Percentiles rank a stretch among this genome's conserved stretches.
Evolutionary conservation across 345 rosid genomes (phyloP).

Genomic region (Salix udensis): DNA sequence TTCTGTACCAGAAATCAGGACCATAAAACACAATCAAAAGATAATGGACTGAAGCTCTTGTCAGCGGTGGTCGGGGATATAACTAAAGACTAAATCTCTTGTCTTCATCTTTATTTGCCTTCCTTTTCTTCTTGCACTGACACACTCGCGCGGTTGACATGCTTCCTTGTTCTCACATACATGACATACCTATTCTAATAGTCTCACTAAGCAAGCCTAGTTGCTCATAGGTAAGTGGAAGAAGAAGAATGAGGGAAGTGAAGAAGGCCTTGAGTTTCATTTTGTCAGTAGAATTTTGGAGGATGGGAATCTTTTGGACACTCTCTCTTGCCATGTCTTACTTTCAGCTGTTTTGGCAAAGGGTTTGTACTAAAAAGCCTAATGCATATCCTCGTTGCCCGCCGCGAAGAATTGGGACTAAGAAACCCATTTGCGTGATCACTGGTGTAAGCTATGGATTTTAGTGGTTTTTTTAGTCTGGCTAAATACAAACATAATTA

Average conservation of each 20-base stretch:
- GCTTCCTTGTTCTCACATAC: too few species aligned
- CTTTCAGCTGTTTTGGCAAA: slow-evolving; percentile 39
- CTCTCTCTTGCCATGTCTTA: slow-evolving; percentile 49
- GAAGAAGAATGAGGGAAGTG: not conserved
- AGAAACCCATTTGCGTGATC: slow-evolving; percentile 58
- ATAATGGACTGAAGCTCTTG: too few species aligned
- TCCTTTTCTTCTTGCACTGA: too few species aligned
- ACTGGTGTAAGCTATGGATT: slow-evolving; percentile 57
- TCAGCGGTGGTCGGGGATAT: too few species aligned
- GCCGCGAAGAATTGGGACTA: slow-evolving; percentile 21
- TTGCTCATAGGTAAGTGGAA: not conserved
- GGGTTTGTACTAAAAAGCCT: slow-evolving; percentile 29
- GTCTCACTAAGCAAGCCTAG: too few species aligned
- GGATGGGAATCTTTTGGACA: slow-evolving; percentile 72
- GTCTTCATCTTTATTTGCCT: too few species aligned
- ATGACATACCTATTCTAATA: too few species aligned
- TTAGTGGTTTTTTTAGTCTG: not conserved
- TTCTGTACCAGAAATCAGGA: too few species aligned
- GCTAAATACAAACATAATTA: not conserved
- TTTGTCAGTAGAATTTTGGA: slow-evolving; percentile 53
- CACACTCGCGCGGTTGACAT: too few species aligned
- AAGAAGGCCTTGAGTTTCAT: slow-evolving; percentile 39
- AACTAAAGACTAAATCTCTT: too few species aligned
- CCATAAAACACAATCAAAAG: too few species aligned
- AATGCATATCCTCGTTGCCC: slow-evolving; percentile 30